Evolutionary conservation across 75 land plant genomes (phyloP), one percentile per base, ranked within the genome.

Genomic region (Sequoiadendron giganteum): DNA sequence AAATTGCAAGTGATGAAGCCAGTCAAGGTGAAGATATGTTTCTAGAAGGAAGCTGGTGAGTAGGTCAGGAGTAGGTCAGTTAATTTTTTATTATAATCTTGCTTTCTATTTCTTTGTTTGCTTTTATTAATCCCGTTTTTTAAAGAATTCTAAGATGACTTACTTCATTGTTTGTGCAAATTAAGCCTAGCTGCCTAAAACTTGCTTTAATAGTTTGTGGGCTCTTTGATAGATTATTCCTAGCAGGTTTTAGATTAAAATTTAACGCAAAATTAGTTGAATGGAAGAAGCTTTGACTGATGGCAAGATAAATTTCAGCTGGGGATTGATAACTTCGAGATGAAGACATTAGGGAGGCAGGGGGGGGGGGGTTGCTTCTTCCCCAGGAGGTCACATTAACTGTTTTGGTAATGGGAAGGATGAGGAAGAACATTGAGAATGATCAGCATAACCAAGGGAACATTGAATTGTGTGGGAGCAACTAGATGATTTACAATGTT

Each of bases 1-100:
- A 95, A 91, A 88, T 95, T 91, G 94, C 90, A 19, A 85, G 84
- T 90, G 94, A 95, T 84, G 96, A 92, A 87, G 78, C 90, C 2
- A 48, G 30, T 55, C 72, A 78, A 88, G 93, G 72, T 86, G 90
- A 42, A 34, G 86, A 61, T 83, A 38, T 73, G 32, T 87, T 85
- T 54, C 55, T n/a, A 85, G 83, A 76, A 77, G 92, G 83, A 52
- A 95, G 87, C 86, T 93, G 93, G 96, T 95, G 65, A 86, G 92
- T 56, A 85, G 68, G 68, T 85, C 86, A 85, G 86, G 65, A 86
- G 92, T 56, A 85, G 68, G 68, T 85, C 86, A 85, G 86, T 85
- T 85, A 9, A 85, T n/a, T 85, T 3, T 47, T 85, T 38, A 18
- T 85, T 49, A 55, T 25, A 56, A n/a, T 85, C 40, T 32, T 25